Evolutionary conservation across 1,284 basidiomycete genomes (phyloP).

Genomic region (Butyriboletus appendiculatus): DNA sequence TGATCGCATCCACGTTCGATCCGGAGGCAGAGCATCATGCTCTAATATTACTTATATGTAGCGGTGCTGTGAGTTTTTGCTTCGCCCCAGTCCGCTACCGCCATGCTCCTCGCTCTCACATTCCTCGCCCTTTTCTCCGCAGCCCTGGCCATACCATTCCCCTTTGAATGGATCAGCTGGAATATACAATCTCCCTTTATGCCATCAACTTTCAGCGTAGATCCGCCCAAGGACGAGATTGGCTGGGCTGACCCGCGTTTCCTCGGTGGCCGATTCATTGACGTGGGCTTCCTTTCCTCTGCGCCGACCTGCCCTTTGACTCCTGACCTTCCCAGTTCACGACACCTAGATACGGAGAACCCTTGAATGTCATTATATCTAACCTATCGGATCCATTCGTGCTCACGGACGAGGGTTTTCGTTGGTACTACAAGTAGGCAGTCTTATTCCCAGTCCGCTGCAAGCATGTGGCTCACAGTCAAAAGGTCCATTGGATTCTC

Average conservation of each 20-base stretch:
- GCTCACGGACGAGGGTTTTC: conserved; percentile 64
- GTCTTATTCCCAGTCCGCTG: not conserved
- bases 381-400: conserved; percentile 67
- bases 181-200: conserved; percentile 17
- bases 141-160: conserved; percentile 24
- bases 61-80: conserved; percentile 2
- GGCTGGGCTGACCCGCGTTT: conserved; percentile 74
- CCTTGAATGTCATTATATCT: conserved; percentile 63
- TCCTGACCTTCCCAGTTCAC: conserved; percentile 51
- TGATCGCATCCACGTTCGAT: not conserved
- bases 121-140: conserved; percentile 18
- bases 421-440: conserved; percentile 55
- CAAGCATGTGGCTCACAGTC: conserved; percentile 1
- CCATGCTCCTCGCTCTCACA: conserved; percentile 16
- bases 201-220: conserved; percentile 5
- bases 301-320: not conserved
- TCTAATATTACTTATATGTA: not conserved
- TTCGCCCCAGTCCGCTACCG: not conserved
- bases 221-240: conserved; percentile 19
- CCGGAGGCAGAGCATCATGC: not conserved
- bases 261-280: conserved; percentile 68
- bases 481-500: conserved; percentile 76
- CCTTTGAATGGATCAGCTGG: conserved; percentile 10
- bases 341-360: conserved; percentile 65
- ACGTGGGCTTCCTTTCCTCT: conserved; percentile 48